A percentile compares a stretch with the other conserved stretches of the same genome.
These are phyloP conservation scores for Clarireedia hainanense DNA, from an alignment of 2,329 filamentous ascomycete species.

Conservation along the genomic window DNA sequence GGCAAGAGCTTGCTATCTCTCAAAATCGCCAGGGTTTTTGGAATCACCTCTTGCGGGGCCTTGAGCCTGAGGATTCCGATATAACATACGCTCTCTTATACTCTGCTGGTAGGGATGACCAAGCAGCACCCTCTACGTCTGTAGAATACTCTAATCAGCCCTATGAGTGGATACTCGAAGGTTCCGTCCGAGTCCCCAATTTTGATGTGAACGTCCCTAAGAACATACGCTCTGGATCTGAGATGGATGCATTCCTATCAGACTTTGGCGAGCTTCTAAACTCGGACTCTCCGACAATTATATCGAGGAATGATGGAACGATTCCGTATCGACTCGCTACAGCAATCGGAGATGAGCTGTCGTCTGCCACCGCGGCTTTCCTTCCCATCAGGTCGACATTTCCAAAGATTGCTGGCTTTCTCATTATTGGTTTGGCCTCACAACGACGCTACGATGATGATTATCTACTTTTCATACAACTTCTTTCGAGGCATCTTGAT, in stretches of 20 bases:
- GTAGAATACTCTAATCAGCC: constrained; percentile 13
- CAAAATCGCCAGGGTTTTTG: constrained; percentile 66
- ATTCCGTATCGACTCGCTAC: background rate
- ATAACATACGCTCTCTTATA: constrained; percentile 71
- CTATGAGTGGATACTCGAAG: constrained; percentile 19
- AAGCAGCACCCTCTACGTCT: constrained; percentile 17
- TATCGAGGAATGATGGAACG: background rate
- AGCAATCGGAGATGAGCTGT: background rate
- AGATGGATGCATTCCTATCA: background rate
- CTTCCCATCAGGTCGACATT: constrained; percentile 38
- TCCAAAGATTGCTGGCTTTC: constrained; percentile 67
- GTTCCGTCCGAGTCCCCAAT: constrained; percentile 12
- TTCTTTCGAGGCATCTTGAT: constrained; percentile 66
- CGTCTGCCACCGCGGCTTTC: background rate
- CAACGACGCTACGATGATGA: constrained; percentile 72
- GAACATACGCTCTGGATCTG: background rate
- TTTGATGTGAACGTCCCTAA: background rate
- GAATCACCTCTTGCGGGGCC: constrained; percentile 56
- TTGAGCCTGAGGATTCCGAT: constrained; percentile 66
- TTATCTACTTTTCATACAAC: constrained; percentile 68
- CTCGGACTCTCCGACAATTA: constrained; percentile 1
- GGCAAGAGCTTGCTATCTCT: constrained; percentile 65
- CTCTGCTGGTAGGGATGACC: constrained; percentile 57
- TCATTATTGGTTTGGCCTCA: constrained; percentile 72
- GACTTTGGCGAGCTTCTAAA: background rate